Percentiles rank a stretch among this genome's conserved stretches.
Evolutionary conservation across 129 eudicot genomes (phyloP).

Genomic region (Chrysanthemum lavandulifolium): DNA sequence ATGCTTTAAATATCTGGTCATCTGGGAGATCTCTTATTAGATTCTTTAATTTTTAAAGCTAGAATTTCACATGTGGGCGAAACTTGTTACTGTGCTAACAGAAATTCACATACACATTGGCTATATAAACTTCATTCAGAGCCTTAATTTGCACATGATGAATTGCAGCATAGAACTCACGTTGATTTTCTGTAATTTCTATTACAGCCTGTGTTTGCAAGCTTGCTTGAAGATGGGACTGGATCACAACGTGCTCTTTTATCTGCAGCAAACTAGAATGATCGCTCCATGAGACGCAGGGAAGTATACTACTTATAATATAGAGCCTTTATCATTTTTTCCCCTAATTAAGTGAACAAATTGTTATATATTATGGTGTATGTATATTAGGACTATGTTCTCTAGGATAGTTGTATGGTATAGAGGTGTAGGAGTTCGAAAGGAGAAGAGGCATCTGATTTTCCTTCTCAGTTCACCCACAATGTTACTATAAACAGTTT

Average conservation of each 20-base stretch:
- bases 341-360: not conserved
- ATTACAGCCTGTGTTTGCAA: constrained; percentile 53
- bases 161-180: constrained; percentile 1
- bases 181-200: constrained; percentile 14
- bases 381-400: constrained; percentile 17
- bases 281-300: constrained; percentile 17
- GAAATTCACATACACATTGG: not conserved
- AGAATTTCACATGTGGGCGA: not conserved
- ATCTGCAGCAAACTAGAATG: constrained; percentile 48
- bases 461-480: constrained; percentile 30
- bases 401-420: constrained; percentile 26
- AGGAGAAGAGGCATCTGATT: constrained; percentile 33
- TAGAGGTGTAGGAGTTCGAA: constrained; percentile 17
- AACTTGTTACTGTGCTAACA: not conserved
- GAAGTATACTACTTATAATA: constrained; percentile 1
- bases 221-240: constrained; percentile 62
- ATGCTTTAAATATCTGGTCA: constrained; percentile 17
- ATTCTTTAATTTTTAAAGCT: not conserved
- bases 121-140: not conserved
- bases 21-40: not conserved
- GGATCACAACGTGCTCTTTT: constrained; percentile 49
- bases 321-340: not conserved
- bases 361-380: constrained; percentile 7
- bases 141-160: not conserved
- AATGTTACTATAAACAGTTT: constrained; percentile 2